Base-by-base conservation (phyloP, 495 filamentous ascomycete genomes). In the Usnea hakonensis region DNA sequence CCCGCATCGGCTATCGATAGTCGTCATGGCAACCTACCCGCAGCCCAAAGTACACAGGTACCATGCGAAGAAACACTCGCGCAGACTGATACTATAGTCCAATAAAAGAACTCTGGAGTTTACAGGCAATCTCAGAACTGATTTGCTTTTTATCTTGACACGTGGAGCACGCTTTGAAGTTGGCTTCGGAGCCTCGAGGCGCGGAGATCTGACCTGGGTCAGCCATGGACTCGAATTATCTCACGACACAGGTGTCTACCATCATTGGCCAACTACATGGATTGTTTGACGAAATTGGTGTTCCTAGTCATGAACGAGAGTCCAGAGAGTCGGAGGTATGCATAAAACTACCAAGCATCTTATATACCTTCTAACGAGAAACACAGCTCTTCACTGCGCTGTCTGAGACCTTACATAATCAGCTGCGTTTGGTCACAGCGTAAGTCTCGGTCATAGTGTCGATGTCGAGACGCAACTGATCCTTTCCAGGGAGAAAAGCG, bases 281-380 rank as follows among this genome's bases (percentile, higher is more conserved):
- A 48, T 81, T 97, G 55, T 99, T 95, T 69, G 94, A 97, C 74
- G 93, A 97, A 65, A 97, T 99, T 67, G 94, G 94, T 40, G 86
- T 99, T 48, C 81, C 91, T 21, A 83, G 75, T 69, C 90, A 95
- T 85, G 94, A 96, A 75, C 86, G 95, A 64, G 91, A 97, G 63
- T 79, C 82, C 6, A 81, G 95, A 62, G 91, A 97, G 72, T 79
- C 88, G 68, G 87, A 95, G 83, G 90, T 95, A 76, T 66, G 79
- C 73, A 63, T 10, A 37, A 36, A 17, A 16, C 36, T 19, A 32
- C 35, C 30, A 23, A 52, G 43, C 37, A 52, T 35, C 23, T 33
- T 14, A 19, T 11, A 21, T 16, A 37, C 56, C 60, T 55, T 58
- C 67, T 75, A 58, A 74, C 63, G 50, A 19, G 46, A 53, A 58